Evolutionary conservation across 306 rosid genomes (phyloP), one percentile per base, ranked within the genome.

Genomic region (Ammopiptanthus mongolicus): DNA sequence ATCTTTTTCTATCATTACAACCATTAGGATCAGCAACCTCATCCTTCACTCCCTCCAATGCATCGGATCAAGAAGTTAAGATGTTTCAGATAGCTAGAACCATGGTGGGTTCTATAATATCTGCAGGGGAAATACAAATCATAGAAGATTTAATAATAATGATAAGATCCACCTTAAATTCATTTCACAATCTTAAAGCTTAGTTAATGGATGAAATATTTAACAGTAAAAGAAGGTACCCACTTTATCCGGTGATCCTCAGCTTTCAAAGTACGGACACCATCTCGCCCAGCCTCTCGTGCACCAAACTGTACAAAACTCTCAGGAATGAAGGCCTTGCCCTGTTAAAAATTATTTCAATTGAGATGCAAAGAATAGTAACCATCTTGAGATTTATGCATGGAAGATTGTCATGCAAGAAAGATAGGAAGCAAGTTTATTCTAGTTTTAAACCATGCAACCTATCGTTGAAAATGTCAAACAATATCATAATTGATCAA

Each of bases 31-130:
- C n/a, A n/a, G n/a, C n/a, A n/a, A n/a, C n/a, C n/a, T n/a, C n/a
- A n/a, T n/a, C n/a, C n/a, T n/a, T n/a, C n/a, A n/a, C n/a, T n/a
- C n/a, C n/a, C n/a, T n/a, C n/a, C n/a, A n/a, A n/a, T n/a, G n/a
- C n/a, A n/a, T n/a, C n/a, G n/a, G n/a, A n/a, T n/a, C 79, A 94
- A 83, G 89, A 94, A 91, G 69, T 90, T 87, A 6, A 88, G 86
- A 82, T 94, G 98, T 63, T 94, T 97, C 84, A 94, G 84, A 81
- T 87, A 94, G 87, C 98, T 94, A 36, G 98, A 91, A 13, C 98
- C 98, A 84, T 94, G 98, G 68, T 94, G 98, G 73, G 91, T 75
- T 19, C 97, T 96, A 59, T 84, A 95, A 64, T 94, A 94, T 77
- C 98, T 94, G 76, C 75, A 34, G 8, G 7, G 13, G 2, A 1